phyloP scores from a whole-genome alignment of 2,329 filamentous ascomycete genomes.

The Cordyceps militaris region DNA sequence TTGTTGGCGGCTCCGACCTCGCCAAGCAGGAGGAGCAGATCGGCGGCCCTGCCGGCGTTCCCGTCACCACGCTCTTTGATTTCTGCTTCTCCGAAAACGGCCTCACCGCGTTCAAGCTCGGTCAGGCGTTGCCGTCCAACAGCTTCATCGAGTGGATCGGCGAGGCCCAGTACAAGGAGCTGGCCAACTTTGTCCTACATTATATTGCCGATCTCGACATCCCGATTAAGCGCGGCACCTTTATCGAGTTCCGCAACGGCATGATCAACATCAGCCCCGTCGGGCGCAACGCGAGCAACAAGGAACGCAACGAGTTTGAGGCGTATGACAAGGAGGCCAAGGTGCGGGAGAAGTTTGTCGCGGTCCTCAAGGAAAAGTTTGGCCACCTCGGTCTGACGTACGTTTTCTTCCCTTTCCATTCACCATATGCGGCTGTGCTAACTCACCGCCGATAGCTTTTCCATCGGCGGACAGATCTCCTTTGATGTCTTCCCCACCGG shows the following conservation, averaged over 20 bases:
- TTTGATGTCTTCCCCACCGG: conserved; percentile 96
- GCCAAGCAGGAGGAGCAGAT: conserved; percentile 95
- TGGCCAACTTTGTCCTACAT: conserved; percentile 69
- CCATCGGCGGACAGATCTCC: conserved; percentile 94
- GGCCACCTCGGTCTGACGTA: conserved; percentile 77
- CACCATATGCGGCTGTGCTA: background rate
- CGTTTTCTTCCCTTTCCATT: conserved; percentile 28
- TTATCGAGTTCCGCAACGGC: conserved; percentile 83
- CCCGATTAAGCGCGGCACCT: conserved; percentile 76
- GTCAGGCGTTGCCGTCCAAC: conserved; percentile 65
- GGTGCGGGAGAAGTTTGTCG: conserved; percentile 70
- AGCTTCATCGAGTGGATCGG: conserved; percentile 91
- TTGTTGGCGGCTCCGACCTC: conserved; percentile 87
- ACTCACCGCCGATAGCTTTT: conserved; percentile 52
- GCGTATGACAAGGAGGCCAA: conserved; percentile 71
- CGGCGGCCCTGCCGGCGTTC: conserved; percentile 51
- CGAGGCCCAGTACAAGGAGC: conserved; percentile 72
- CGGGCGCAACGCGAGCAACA: conserved; percentile 73
- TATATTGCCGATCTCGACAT: conserved; percentile 80
- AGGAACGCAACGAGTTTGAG: conserved; percentile 79
- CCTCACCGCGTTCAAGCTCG: conserved; percentile 81
- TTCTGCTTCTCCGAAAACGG: conserved; percentile 98
- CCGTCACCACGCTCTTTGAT: conserved; percentile 86
- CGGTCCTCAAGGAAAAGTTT: conserved; percentile 71
- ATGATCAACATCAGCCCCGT: conserved; percentile 84